Base-by-base conservation (phyloP, 257 asterid genomes). In the Catharanthus roseus region DNA sequence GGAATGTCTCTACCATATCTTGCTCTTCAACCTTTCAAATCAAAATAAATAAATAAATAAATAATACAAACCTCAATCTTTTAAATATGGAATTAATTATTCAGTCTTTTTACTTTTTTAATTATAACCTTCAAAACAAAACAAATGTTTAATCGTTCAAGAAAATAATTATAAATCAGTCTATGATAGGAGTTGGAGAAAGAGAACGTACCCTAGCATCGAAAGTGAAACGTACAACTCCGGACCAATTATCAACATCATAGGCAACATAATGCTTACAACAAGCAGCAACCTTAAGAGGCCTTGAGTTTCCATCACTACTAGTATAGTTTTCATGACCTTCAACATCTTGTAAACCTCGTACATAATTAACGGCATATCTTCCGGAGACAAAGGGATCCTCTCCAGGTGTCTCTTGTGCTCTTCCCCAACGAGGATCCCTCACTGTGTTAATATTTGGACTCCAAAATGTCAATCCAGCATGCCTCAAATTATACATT, bases 341-440 rank as follows among this genome's bases (percentile, higher is more conserved):
- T 41, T 74, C 81, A 7, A 78, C 75, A 54, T 79, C 90, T 58
- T 85, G 90, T 57, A 85, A 67, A 0, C 88, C 88, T 55, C 86
- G 71, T 0, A 85, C 90, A 42, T 78, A 85, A 62, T 73, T 70
- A 3, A 50, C 75, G 0, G 86, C 86, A 44, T 84, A 84, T 29
- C 21, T 67, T 11, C 85, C 83, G 1, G 64, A 80, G 10, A 74
- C 72, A 2, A 36, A 77, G 9, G 90, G 86, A 39, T 79, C 85
- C 57, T 83, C 90, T 0, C 86, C 88, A 0, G 88, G 88, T 6
- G 88, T 83, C 68, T 83, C 86, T 0, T 63, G 63, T 18, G 76
- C 78, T 63, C 90, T 74, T 26, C 90, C 90, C 90, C 90, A 83
- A 63, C 88, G 72, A 0, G 88, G 90, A 81, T 86, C 90, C 24